Conservation (phyloP, 495 filamentous ascomycete species). For the Tuber microsphaerosporum region DNA sequence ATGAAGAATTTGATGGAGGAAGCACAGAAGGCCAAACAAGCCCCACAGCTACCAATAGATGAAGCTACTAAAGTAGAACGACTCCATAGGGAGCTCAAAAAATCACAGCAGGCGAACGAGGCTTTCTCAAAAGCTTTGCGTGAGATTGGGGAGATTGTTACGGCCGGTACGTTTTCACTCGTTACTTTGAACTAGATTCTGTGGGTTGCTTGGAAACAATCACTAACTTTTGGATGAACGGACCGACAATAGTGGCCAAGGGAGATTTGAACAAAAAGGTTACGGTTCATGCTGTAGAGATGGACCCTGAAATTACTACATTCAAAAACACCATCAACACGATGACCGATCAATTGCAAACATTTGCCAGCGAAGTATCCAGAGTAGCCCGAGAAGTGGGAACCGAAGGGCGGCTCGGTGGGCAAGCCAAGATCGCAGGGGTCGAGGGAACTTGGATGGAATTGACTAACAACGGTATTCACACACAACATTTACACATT, state of each 20-base stretch:
- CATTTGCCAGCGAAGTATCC: constrained; percentile 95
- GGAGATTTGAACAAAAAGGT: constrained; percentile 98
- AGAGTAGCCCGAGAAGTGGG: constrained; percentile 94
- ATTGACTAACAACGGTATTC: constrained; percentile 81
- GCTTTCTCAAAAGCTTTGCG: constrained; percentile 95
- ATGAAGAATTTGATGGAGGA: constrained; percentile 54
- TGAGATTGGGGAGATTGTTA: constrained; percentile 84
- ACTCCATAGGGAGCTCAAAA: constrained; percentile 84
- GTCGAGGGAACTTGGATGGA: constrained; percentile 99
- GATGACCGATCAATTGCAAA: constrained; percentile 98
- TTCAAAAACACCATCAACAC: constrained; percentile 97
- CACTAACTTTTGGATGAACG: constrained; percentile 4
- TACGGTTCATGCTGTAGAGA: constrained; percentile 87
- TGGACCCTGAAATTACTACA: constrained; percentile 98
- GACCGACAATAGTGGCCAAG: constrained; percentile 63
- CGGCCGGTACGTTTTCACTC: constrained; percentile 37
- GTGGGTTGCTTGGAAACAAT: neutral
- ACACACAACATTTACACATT: constrained; percentile 6
- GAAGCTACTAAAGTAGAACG: constrained; percentile 54
- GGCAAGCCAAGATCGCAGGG: constrained; percentile 87
- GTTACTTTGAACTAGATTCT: neutral
- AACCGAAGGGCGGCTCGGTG: constrained; percentile 93
- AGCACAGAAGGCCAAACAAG: constrained; percentile 54
- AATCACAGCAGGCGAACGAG: constrained; percentile 95
- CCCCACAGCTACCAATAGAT: constrained; percentile 53